Conservation (phyloP, 371 early-diverging fungal species). For the Phascolomyces articulosus region DNA sequence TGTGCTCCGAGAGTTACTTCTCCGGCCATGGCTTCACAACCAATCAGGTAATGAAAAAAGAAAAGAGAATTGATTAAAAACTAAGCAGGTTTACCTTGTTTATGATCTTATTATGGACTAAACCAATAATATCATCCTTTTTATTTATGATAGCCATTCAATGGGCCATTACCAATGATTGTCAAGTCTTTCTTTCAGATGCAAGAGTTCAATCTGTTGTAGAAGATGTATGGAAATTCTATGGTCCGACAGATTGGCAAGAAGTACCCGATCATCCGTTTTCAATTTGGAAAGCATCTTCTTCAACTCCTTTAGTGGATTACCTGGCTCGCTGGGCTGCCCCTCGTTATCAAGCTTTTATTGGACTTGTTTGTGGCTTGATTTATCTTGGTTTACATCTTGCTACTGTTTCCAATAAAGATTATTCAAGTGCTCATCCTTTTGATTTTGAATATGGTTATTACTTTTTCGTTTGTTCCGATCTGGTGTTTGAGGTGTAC, state of each 20-base stretch:
- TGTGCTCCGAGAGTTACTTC: slow-evolving; percentile 32
- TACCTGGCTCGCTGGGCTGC: slow-evolving; percentile 42
- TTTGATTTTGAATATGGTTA: slow-evolving; percentile 40
- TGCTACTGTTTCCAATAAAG: slow-evolving; percentile 31
- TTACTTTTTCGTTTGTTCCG: slow-evolving; percentile 39
- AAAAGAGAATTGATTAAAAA: not conserved
- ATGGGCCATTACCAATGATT: slow-evolving; percentile 45
- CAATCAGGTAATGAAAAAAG: slow-evolving; percentile 29
- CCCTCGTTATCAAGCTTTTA: slow-evolving; percentile 37
- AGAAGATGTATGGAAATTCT: slow-evolving; percentile 29
- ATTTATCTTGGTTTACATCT: slow-evolving; percentile 40
- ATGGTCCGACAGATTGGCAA: slow-evolving; percentile 31
- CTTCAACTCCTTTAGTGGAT: slow-evolving; percentile 1
- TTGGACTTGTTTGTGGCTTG: slow-evolving; percentile 24
- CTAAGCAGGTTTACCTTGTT: no score
- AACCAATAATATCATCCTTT: not conserved
- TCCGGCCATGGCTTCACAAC: slow-evolving; percentile 32
- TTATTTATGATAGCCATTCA: slow-evolving; percentile 29
- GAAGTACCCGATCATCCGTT: slow-evolving; percentile 33
- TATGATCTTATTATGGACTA: no score
- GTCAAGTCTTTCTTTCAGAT: slow-evolving; percentile 36
- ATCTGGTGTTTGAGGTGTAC: slow-evolving; percentile 29
- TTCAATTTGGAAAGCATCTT: slow-evolving; percentile 23
- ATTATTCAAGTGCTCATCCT: slow-evolving; percentile 30
- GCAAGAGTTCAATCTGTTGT: slow-evolving; percentile 29